Base-by-base conservation (phyloP, 1,284 basidiomycete species). In the Trametes sp. region DNA sequence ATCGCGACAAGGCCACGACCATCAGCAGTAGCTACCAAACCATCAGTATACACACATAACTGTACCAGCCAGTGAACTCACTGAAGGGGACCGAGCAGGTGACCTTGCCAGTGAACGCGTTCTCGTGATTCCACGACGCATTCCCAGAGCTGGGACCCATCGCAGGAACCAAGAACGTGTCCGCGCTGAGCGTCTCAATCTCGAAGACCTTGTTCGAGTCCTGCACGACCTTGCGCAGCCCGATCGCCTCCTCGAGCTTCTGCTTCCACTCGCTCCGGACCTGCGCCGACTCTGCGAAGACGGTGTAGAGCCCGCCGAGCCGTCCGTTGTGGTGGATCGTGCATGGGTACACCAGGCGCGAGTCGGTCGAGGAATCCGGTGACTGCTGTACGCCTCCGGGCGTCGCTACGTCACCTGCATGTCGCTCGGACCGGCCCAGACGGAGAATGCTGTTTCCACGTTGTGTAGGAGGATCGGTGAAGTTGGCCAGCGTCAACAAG, bases 181-280 rank as follows among this genome's bases (percentile, higher is more conserved):
- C 93, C 21, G 86, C 81, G 72, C 93, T 95, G 56, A 96, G 81
- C 4, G 89, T 92, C 72, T 94, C 92, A 67, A 95, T 85, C 76
- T 96, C 94, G 70, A 97, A 96, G 33, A 95, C 94, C 80, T 94
- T 95, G 77, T 94, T 95, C 33, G 89, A 90, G 68, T 98, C 96
- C 71, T 96, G 93, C 42, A 97, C 93, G 33, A 92, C 91, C 70
- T 87, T 87, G 36, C 96, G 87, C 65, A 98, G 74, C 5, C 90
- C 92, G 57, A 95, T 86, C 9, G 95, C 95, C 75, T 97, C 94
- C 63, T 94, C 89, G 13, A 98, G 78, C 77, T 94, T 96, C 70
- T 88, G 82, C 73, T 92, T 91, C 98, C 98, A 99, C 63, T 96
- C 93, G 16, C 80, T 74, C 1, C 96, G 87, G 3, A 84, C 83